Base-by-base conservation (phyloP, 108 stramenopile genomes). In the Nitzschia putrida region DNA sequence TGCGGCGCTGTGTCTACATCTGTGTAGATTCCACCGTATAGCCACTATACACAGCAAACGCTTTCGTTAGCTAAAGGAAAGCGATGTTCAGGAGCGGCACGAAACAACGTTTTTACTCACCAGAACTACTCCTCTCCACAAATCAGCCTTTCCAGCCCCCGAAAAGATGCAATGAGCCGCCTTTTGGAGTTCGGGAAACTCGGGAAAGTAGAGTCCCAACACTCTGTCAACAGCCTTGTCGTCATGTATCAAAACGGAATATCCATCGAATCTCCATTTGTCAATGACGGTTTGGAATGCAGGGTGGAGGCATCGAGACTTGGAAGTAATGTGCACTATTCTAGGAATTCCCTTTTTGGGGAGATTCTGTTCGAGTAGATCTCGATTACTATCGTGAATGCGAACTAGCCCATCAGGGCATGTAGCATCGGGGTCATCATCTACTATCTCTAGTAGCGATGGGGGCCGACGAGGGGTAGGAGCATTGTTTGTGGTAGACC, bases 201-300 rank as follows among this genome's bases (percentile, higher is more conserved):
- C 82, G 13, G 61, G 51, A 61, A 66, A 78, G 42, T 78, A 52
- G 74, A 76, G 43, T 26, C 81, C 26, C 21, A 87, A 53, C 8
- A 90, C 68, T 38, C 68, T 59, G 41, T 86, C 42, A 20, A 90
- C 55, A n/a, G 86, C 89, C 7, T 56, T 68, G 68, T 90, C 89
- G 47, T 87, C 83, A 50, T 90, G 86, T 10, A 88, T 76, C 25
- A 72, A 81, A 37, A 86, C 69, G 18, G 81, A 75, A 53, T 86
- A 74, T 8, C 60, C 78, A 23, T 70, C 64, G 25, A 81, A 63
- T 0, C 63, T 63, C 88, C 88, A 89, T 43, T 52, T 38, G 7
- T 83, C 38, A 1, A 87, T 38, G 45, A 68, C 70, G n/a, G 58
- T 23, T 6, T 18, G 47, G 52, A 88, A 64, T 9, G 41, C 37